Conservation (phyloP, 345 rosid genomes). For the Iberis pinnata region DNA sequence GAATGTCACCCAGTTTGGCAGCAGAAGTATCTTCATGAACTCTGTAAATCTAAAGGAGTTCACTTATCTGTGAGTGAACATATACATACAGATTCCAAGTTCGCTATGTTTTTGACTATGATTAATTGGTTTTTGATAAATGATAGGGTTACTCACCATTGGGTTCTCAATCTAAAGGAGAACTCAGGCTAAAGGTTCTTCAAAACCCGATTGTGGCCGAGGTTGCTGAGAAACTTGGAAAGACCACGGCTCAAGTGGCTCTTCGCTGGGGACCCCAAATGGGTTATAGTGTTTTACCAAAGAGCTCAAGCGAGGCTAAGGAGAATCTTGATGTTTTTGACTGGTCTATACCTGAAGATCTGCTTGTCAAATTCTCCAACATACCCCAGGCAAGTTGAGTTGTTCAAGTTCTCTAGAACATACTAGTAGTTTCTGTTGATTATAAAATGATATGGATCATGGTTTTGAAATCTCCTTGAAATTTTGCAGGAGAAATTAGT, state of each 20-base stretch:
- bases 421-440: not conserved
- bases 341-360: slow-evolving; percentile 42
- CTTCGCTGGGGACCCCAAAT: slow-evolving; percentile 61
- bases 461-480: not conserved
- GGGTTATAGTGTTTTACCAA: slow-evolving; percentile 63
- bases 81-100: slow-evolving; percentile 24
- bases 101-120: slow-evolving; percentile 2
- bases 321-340: slow-evolving; percentile 41
- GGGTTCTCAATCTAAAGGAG: slow-evolving; percentile 43
- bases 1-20: slow-evolving; percentile 62
- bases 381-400: slow-evolving; percentile 54
- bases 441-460: not conserved
- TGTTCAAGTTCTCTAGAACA: not conserved
- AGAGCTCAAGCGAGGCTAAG: slow-evolving; percentile 44
- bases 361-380: slow-evolving; percentile 35
- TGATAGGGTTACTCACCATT: slow-evolving; percentile 56
- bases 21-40: slow-evolving; percentile 45
- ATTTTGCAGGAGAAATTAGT: slow-evolving; percentile 40
- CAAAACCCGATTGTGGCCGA: slow-evolving; percentile 31
- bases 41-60: slow-evolving; percentile 54
- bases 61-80: slow-evolving; percentile 46
- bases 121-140: slow-evolving; percentile 1
- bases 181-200: slow-evolving; percentile 35
- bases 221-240: slow-evolving; percentile 50
- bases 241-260: slow-evolving; percentile 51